Evolutionary conservation across 2,329 filamentous ascomycete genomes (phyloP), one percentile per base, ranked within the genome.

Genomic region (Aureobasidium sp.): DNA sequence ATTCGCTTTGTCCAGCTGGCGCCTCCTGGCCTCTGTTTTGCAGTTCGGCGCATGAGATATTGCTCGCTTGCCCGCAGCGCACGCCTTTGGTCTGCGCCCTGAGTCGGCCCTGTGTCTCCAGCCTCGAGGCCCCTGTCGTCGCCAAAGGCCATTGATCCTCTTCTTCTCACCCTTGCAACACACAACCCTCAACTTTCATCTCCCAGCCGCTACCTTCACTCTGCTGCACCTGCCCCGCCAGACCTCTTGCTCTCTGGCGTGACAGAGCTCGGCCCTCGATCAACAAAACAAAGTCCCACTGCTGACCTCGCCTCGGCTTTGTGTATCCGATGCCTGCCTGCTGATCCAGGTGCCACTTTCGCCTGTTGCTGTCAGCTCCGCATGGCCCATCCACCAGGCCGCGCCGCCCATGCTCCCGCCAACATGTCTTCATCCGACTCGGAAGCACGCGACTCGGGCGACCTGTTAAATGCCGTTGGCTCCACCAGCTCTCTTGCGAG

Each of bases 401-500:
- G 29, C 31, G 29, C 41, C 51, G 58, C 49, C 9, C 45, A 63
- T n/a, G 48, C 51, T 37, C 22, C 57, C 7, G 42, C 34, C 36
- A 62, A 48, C 55, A 42, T 62, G 27, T 58, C 55, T 15, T 62
- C 62, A 25, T 63, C 60, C 9, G 60, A 62, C 42, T 55, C 60
- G 41, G 60, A 62, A 45, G 60, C 51, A 47, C 60, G 58, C 37
- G 78, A 82, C 68, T 67, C 71, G 51, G 84, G 84, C 73, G 87
- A 91, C 70, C 82, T 87, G 59, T 81, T 88, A 70, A 88, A 87
- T 73, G 86, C 84, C 65, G 82, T 87, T 68, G 87, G 84, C 69
- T 91, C 89, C 56, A 84, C 86, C 62, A 90, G 86, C 75, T 91
- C 88, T 62, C 81, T 87, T 70, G 80, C 83, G 62, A 91, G 87